These are phyloP conservation scores for Colletotrichum navitas DNA, from an alignment of 2,329 filamentous ascomycete species.

Conservation along the genomic window DNA sequence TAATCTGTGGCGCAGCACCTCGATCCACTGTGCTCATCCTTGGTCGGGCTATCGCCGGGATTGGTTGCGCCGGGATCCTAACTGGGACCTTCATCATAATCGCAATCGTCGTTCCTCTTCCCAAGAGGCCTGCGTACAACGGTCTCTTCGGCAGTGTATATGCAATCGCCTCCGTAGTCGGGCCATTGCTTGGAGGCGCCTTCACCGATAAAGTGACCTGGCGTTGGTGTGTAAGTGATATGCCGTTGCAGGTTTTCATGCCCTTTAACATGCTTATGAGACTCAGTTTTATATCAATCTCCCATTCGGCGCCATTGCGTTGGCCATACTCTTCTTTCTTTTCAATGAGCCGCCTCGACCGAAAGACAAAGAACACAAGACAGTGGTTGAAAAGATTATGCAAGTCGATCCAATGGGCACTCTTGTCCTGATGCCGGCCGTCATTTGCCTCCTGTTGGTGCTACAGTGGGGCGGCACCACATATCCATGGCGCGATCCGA, in stretches of 20 bases:
- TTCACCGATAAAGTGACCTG: constrained; percentile 48
- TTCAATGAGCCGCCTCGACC: constrained; percentile 1
- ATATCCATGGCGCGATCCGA: constrained; percentile 50
- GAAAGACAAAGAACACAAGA: background rate
- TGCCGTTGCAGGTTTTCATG: background rate
- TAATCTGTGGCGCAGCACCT: constrained; percentile 46
- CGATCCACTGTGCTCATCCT: constrained; percentile 52
- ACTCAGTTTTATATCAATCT: constrained; percentile 47
- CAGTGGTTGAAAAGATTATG: constrained; percentile 28
- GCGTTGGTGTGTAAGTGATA: constrained; percentile 49
- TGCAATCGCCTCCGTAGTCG: constrained; percentile 51
- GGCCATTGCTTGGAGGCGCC: constrained; percentile 47
- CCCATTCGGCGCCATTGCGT: constrained; percentile 45
- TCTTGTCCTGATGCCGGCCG: constrained; percentile 41
- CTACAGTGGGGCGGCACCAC: constrained; percentile 57
- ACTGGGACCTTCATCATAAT: constrained; percentile 55
- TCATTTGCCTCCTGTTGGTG: constrained; percentile 58
- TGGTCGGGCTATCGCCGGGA: constrained; percentile 53
- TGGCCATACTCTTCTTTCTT: background rate
- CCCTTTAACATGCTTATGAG: background rate
- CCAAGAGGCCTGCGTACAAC: constrained; percentile 51
- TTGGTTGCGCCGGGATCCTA: constrained; percentile 52
- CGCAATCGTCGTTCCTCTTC: constrained; percentile 51
- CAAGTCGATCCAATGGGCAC: constrained; percentile 46
- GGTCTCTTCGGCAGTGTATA: constrained; percentile 55